Base-by-base conservation (phyloP, 192 early-diverging fungal species). In the Rhizoclosmatium sp. region DNA sequence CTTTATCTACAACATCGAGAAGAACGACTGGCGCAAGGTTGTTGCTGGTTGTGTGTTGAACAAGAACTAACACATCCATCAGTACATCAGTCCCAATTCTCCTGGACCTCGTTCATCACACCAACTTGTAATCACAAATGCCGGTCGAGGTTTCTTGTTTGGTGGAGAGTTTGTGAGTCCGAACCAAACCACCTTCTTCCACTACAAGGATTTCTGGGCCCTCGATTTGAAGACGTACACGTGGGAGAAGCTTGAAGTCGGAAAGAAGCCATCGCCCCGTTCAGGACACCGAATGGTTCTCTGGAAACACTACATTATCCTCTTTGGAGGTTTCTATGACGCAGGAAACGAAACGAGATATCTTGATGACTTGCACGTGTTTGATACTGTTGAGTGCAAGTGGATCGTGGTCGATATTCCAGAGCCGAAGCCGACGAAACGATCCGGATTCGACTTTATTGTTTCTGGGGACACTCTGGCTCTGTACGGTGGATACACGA, bases 191-290 rank as follows among this genome's bases (percentile, higher is more conserved):
- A 87, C 84, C 66, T 93, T 92, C 79, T 92, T 90, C 65, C 91
- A 92, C 71, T 88, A 84, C 79, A 86, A 92, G 83, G 93, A 94
- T 72, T 92, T 92, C 65, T 94, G 93, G 93, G 82, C 81, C 14
- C 81, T 94, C 66, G 91, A 93, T 78, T 80, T 92, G 65, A 91
- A 92, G 49, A 89, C 88, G 21, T 88, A 85, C 47, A 76, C 76
- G 3, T 94, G 93, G 93, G 91, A 92, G 68, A 89, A 90, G 78
- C 80, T 94, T 5, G 91, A 93, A 45, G 77, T 90, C 12, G 81
- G 77, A 12, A 78, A 75, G 39, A 71, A 81, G 47, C 80, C 83
- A 3, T 70, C 89, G 39, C 86, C 91, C 0, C 78, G 91, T 2
- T 90, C 88, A 9, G 91, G 91, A 3, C 91, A 92, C 71, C 87